These are phyloP conservation scores for Anthracocystis setariae DNA, from an alignment of 1,284 basidiomycete genomes.

Conservation along the genomic window DNA sequence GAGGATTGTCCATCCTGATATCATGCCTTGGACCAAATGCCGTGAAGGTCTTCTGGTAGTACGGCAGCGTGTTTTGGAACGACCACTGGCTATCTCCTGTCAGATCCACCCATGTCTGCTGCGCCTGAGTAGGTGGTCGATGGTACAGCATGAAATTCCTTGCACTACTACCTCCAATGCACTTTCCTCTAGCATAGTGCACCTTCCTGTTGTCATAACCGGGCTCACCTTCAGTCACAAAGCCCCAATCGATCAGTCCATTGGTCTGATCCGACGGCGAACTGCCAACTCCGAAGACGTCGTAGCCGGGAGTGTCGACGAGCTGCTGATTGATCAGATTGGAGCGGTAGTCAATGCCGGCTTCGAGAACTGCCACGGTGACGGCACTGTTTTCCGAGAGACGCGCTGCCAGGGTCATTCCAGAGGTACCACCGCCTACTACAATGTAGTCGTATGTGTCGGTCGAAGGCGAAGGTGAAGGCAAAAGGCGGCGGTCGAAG, in stretches of 20 bases:
- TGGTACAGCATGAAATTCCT: slow-evolving; percentile 60
- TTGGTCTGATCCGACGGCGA: slow-evolving; percentile 23
- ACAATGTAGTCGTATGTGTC: slow-evolving; percentile 53
- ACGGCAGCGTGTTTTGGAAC: slow-evolving; percentile 31
- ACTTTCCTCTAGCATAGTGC: slow-evolving; percentile 53
- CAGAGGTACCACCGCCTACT: slow-evolving; percentile 54
- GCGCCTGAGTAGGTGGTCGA: slow-evolving; percentile 33
- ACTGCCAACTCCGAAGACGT: slow-evolving; percentile 39
- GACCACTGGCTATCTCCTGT: slow-evolving; percentile 51
- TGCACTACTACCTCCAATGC: slow-evolving; percentile 46
- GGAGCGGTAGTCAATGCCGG: slow-evolving; percentile 47
- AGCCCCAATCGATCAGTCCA: slow-evolving; percentile 44
- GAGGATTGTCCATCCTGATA: slow-evolving; percentile 36
- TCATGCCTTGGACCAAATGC: slow-evolving; percentile 41
- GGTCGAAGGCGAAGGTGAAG: neutral
- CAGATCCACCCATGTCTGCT: slow-evolving; percentile 44
- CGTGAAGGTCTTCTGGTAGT: slow-evolving; percentile 49
- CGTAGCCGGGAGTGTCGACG: slow-evolving; percentile 45
- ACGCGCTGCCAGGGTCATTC: slow-evolving; percentile 53
- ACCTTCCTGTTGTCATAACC: slow-evolving; percentile 46
- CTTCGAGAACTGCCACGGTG: slow-evolving; percentile 58
- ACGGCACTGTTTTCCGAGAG: slow-evolving; percentile 46
- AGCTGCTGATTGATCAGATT: slow-evolving; percentile 37
- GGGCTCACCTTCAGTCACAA: slow-evolving; percentile 40
- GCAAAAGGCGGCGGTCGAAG: slow-evolving; percentile 3